Base-by-base conservation (phyloP, 2,329 filamentous ascomycete genomes). In the Colletotrichum theobromicola region DNA sequence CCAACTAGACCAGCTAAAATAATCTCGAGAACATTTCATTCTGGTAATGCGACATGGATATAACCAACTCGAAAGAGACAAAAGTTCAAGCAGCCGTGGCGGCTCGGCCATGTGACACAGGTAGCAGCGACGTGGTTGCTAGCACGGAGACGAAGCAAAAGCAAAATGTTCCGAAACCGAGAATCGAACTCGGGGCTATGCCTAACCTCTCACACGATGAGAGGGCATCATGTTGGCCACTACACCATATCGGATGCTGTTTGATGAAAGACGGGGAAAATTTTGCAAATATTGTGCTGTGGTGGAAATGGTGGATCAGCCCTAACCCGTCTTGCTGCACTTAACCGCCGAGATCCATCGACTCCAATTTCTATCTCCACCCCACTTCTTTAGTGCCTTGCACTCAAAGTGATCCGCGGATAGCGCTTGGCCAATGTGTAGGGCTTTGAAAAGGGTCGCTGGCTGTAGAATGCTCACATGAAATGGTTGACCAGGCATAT, bases 171-270 rank as follows among this genome's bases (percentile, higher is more conserved):
- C 46, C 65, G 50, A 62, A 69, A 69, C 57, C 35, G 35, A 50
- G 53, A 69, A 69, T 62, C 67, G 57, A 69, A 50, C 42, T 50
- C 42, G 42, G 55, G 55, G 65, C 50, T 69, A 69, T 69, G 66
- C 57, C 66, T 69, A 53, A 30, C n/a, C n/a, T 18, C 42, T 55
- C 55, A 26, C 62, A 10, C 12, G 42, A 50, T 50, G 42, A 50
- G 42, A 50, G 42, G 42, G 42, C 42, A 50, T 50, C 68, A 60
- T 71, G 35, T 67, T 67, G 68, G 62, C 53, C 62, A 60, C 68
- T 65, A 71, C 53, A 60, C 32, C 68, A 35, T 42, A 60, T 53
- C 46, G 46, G 60, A 71, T 37, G 3, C 5, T 7, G 4, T 13
- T 50, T 13, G 42, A 13, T 50, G n/a, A 4, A 7, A 13, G 5